Evolutionary conservation across 371 early-diverging fungal genomes (phyloP).

Genomic region (Capniomyces stellatus): DNA sequence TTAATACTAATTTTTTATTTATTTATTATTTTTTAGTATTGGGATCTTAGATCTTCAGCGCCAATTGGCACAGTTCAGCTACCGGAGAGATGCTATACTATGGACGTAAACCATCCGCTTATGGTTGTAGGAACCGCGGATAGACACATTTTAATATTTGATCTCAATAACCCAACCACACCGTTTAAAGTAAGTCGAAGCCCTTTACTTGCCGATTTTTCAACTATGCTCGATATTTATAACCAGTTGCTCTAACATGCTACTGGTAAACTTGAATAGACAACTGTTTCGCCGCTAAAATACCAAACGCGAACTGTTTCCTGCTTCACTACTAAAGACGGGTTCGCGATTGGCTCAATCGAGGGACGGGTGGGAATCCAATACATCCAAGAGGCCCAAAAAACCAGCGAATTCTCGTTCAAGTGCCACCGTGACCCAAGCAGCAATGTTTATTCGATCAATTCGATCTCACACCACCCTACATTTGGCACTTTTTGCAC

Average conservation of each 20-base stretch:
- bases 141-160: constrained; percentile 52
- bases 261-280: constrained; percentile 15
- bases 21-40: constrained; percentile 31
- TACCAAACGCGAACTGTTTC: constrained; percentile 69
- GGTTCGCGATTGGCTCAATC: constrained; percentile 77
- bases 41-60: constrained; percentile 66
- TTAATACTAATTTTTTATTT: background rate
- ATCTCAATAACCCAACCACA: constrained; percentile 56
- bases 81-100: constrained; percentile 70
- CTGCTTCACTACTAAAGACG: constrained; percentile 56
- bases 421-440: constrained; percentile 87
- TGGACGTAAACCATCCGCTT: constrained; percentile 58
- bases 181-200: constrained; percentile 48
- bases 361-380: constrained; percentile 89
- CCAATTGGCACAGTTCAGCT: constrained; percentile 55
- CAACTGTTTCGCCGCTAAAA: constrained; percentile 57
- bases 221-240: background rate
- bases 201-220: too few relatives aligned
- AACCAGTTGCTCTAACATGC: background rate
- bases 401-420: constrained; percentile 70
- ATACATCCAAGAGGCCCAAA: constrained; percentile 42
- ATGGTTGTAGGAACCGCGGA: constrained; percentile 71
- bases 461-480: constrained; percentile 73
- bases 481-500: constrained; percentile 78
- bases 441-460: constrained; percentile 56